Evolutionary conservation across 257 asterid species (phyloP).

Genomic region (Forsythia viridissima): DNA sequence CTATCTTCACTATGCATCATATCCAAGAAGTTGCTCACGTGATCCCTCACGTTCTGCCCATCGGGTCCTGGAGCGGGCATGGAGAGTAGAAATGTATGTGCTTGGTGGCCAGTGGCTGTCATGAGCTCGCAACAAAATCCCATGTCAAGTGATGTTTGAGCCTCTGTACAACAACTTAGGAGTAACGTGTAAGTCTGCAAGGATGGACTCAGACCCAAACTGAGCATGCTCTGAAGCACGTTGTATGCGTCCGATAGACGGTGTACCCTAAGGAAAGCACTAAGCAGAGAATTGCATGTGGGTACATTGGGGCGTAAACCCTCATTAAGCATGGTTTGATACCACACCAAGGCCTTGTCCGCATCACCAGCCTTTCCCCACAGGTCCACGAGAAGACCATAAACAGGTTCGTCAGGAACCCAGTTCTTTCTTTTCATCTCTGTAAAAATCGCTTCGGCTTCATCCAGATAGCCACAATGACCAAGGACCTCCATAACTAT

Average conservation of each 20-base stretch:
- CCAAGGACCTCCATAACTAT: constrained; percentile 97
- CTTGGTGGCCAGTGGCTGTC: constrained; percentile 81
- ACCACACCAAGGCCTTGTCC: constrained; percentile 90
- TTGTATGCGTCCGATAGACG: constrained; percentile 68
- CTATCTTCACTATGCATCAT: constrained; percentile 92
- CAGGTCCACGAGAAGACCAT: constrained; percentile 86
- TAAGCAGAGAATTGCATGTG: constrained; percentile 84
- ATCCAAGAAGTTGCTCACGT: constrained; percentile 72
- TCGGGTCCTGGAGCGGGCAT: constrained; percentile 86
- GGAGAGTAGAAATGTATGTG: constrained; percentile 71
- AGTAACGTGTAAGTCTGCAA: constrained; percentile 92
- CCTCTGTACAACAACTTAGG: constrained; percentile 87
- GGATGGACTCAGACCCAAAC: constrained; percentile 74
- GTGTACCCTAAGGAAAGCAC: constrained; percentile 90
- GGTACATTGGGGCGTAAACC: constrained; percentile 93
- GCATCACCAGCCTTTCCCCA: constrained; percentile 91
- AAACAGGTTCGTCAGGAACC: constrained; percentile 94
- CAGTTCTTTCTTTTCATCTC: constrained; percentile 87
- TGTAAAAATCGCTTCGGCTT: constrained; percentile 77
- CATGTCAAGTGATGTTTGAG: constrained; percentile 73
- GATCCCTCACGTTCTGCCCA: constrained; percentile 87
- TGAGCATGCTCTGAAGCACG: constrained; percentile 75
- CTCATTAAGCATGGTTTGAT: constrained; percentile 70
- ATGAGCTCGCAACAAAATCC: constrained; percentile 71
- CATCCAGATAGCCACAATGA: constrained; percentile 87